A percentile compares a stretch with the other conserved stretches of the same genome.
Conservation (phyloP, 331 rosid genomes). For the Dryas integrifolia region DNA sequence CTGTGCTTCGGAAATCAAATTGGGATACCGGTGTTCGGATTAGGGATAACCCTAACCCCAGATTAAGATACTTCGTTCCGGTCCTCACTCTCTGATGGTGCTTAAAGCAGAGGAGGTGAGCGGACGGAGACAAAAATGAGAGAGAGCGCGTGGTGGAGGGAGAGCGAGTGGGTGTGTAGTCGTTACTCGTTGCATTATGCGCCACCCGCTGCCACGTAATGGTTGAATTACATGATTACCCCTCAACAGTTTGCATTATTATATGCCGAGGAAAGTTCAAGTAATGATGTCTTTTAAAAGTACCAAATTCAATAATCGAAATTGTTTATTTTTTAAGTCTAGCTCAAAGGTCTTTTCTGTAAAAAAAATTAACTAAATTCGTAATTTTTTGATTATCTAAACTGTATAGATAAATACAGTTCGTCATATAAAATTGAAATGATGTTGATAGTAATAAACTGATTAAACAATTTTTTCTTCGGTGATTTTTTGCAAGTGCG, state of each 20-base stretch:
- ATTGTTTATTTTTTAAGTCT: too few relatives aligned
- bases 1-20: background rate
- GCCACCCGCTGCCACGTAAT: constrained; percentile 5
- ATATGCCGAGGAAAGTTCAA: too few relatives aligned
- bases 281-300: too few relatives aligned
- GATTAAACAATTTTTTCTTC: too few relatives aligned
- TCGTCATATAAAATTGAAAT: too few relatives aligned
- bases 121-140: constrained; percentile 17
- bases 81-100: constrained; percentile 23
- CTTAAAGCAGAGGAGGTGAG: constrained; percentile 26
- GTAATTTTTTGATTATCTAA: too few relatives aligned
- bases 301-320: too few relatives aligned
- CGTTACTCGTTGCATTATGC: background rate
- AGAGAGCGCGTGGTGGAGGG: constrained; percentile 46
- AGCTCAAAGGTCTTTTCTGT: too few relatives aligned
- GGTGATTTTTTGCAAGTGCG: too few relatives aligned
- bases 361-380: too few relatives aligned
- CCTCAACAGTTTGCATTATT: background rate
- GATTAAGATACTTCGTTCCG: constrained; percentile 14
- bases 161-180: constrained; percentile 25
- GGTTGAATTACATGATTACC: background rate
- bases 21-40: constrained; percentile 13
- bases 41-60: constrained; percentile 41
- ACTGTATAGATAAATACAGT: too few relatives aligned
- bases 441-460: too few relatives aligned